Evolutionary conservation across 352 stramenopile genomes (phyloP).

Genomic region (Globisporangium sylvaticum): DNA sequence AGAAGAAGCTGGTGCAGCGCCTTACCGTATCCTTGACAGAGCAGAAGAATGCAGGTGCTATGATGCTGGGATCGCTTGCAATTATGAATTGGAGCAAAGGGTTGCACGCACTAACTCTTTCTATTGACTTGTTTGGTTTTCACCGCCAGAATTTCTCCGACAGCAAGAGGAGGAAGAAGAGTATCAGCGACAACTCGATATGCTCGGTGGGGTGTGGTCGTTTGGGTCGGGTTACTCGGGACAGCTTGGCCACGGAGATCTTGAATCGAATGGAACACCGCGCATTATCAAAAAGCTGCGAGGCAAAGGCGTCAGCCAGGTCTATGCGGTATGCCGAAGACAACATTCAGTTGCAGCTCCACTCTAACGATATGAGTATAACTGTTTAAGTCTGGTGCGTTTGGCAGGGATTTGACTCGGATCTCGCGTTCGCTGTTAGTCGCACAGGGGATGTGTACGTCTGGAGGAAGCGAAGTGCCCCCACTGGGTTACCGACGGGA

Average conservation of each 20-base stretch:
- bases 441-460: slow-evolving; percentile 73
- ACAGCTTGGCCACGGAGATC: slow-evolving; percentile 68
- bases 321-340: slow-evolving; percentile 73
- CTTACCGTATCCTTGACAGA: slow-evolving; percentile 56
- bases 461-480: slow-evolving; percentile 65
- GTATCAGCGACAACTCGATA: slow-evolving; percentile 71
- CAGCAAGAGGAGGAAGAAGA: slow-evolving; percentile 59
- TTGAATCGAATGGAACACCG: slow-evolving; percentile 51
- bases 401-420: slow-evolving; percentile 85
- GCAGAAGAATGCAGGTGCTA: slow-evolving; percentile 53
- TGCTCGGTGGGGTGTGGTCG: slow-evolving; percentile 78
- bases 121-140: background rate
- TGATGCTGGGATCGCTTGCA: too few species aligned
- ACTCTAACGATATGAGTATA: too few species aligned
- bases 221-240: slow-evolving; percentile 72
- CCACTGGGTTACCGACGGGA: slow-evolving; percentile 41
- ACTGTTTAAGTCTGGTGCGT: too few species aligned
- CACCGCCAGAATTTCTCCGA: slow-evolving; percentile 42
- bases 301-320: slow-evolving; percentile 59
- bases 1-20: slow-evolving; percentile 50
- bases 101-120: too few species aligned
- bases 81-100: too few species aligned
- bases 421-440: slow-evolving; percentile 69
- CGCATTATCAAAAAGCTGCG: slow-evolving; percentile 69
- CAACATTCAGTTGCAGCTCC: too few species aligned